These are phyloP conservation scores for Agrocybe pediades DNA, from an alignment of 768 basidiomycete species.

Conservation along the genomic window DNA sequence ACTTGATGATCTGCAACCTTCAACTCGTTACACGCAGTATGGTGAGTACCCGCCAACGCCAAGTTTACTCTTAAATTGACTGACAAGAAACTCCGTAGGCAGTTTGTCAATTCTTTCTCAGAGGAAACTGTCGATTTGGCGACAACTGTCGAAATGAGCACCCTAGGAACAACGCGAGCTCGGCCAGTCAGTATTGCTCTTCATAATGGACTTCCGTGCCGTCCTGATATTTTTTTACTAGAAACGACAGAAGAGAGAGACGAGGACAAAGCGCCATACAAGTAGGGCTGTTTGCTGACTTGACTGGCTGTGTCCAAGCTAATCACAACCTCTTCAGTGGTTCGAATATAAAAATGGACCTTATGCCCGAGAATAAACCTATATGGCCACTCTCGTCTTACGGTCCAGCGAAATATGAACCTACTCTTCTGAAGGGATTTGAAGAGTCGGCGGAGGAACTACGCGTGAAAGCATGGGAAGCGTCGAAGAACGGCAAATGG, in stretches of 20 bases:
- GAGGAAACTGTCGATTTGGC: constrained; percentile 70
- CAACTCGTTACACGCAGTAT: neutral
- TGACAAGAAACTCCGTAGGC: constrained; percentile 30
- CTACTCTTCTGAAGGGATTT: constrained; percentile 59
- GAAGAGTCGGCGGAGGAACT: constrained; percentile 84
- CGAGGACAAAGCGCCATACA: no score
- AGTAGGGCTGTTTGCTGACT: neutral
- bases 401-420: constrained; percentile 75
- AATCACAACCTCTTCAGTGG: constrained; percentile 36
- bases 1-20: neutral
- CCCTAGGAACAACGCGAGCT: constrained; percentile 44
- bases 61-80: neutral
- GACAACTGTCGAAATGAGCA: constrained; percentile 68
- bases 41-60: neutral
- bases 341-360: constrained; percentile 64
- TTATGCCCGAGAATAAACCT: constrained; percentile 69
- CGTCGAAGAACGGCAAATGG: constrained; percentile 52
- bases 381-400: constrained; percentile 80
- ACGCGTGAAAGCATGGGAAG: constrained; percentile 60
- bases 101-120: constrained; percentile 63
- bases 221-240: no score
- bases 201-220: no score
- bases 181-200: no score
- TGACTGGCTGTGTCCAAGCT: neutral
- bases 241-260: no score